Evolutionary conservation across 2,329 filamentous ascomycete genomes (phyloP), one percentile per base, ranked within the genome.

Genomic region (Lecanicillium sp.): DNA sequence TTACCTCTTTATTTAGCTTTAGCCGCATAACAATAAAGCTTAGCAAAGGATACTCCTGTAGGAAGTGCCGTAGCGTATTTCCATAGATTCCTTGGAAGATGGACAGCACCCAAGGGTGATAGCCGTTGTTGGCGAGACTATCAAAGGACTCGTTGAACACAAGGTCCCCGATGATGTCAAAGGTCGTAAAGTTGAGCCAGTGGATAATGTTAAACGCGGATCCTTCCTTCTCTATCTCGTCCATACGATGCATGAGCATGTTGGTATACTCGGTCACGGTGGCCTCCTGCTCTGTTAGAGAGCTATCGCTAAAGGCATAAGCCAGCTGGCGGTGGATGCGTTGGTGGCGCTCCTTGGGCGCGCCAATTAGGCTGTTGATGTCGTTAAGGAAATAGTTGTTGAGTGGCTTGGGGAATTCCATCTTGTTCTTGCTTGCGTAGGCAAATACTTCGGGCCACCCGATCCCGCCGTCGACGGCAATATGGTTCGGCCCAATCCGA

Each of bases 111-210:
- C 58, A 63, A 1, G 60, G 60, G 19, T 63, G 59, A 38, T 57
- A 56, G 20, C 53, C 53, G 30, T 52, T 54, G 35, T 54, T 57
- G n/a, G 61, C 52, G 8, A 71, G 54, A 48, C 62, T 62, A 14
- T 58, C 56, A 51, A 71, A 73, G 0, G 67, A 63, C 38, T 72
- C 64, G 11, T 67, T 69, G 52, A 73, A 75, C 0, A 67, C 62
- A 24, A 75, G 59, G 35, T 62, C 55, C 6, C 60, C 59, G n/a
- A 70, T 65, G 17, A 72, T 65, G 54, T 72, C 69, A 50, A 72
- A 67, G 0, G 67, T 63, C 2, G 60, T 55, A 50, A 65, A 67
- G 38, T 67, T 65, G 45, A 60, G 57, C 65, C 65, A 69, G 26
- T 63, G 53, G 10, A 57, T 56, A 49, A 68, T 57, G 29, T 61